Conservation (phyloP, 2,329 filamentous ascomycete genomes). For the Whalleya microplaca region DNA sequence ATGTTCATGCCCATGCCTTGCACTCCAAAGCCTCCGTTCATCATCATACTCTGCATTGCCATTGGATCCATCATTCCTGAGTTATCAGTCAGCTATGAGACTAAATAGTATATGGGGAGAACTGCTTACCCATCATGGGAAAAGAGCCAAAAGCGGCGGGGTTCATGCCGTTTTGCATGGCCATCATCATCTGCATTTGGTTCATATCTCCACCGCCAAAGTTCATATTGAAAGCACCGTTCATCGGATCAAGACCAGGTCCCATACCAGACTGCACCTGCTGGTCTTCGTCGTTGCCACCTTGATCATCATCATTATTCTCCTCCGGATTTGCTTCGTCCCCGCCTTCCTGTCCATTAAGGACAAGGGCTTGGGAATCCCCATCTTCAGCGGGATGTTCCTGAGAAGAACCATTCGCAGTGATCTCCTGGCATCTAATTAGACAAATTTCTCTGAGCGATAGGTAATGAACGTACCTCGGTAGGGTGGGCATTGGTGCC, state of each 20-base stretch:
- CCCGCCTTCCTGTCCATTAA: constrained; percentile 23
- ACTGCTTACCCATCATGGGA: constrained; percentile 79
- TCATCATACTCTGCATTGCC: constrained; percentile 75
- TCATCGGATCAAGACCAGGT: constrained; percentile 43
- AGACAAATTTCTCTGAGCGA: background rate
- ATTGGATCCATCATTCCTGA: constrained; percentile 86
- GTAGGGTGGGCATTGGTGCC: constrained; percentile 13
- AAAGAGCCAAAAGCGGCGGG: constrained; percentile 60
- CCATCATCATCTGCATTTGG: constrained; percentile 82
- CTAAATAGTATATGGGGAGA: constrained; percentile 11
- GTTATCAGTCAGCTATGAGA: constrained; percentile 34
- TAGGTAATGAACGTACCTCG: constrained; percentile 12
- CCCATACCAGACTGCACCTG: constrained; percentile 34
- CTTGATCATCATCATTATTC: constrained; percentile 33
- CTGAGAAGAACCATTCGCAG: constrained; percentile 10
- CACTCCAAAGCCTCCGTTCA: constrained; percentile 43
- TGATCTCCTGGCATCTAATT: constrained; percentile 12
- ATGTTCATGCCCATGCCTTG: constrained; percentile 63
- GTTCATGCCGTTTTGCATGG: constrained; percentile 71
- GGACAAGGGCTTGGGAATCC: constrained; percentile 24
- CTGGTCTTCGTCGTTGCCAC: constrained; percentile 37
- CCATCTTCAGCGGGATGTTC: constrained; percentile 13
- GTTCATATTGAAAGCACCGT: constrained; percentile 61
- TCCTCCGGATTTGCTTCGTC: constrained; percentile 34
- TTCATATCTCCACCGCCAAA: constrained; percentile 70